phyloP scores from a whole-genome alignment of 1,284 basidiomycete species.

The Hypsizygus ulmarius region DNA sequence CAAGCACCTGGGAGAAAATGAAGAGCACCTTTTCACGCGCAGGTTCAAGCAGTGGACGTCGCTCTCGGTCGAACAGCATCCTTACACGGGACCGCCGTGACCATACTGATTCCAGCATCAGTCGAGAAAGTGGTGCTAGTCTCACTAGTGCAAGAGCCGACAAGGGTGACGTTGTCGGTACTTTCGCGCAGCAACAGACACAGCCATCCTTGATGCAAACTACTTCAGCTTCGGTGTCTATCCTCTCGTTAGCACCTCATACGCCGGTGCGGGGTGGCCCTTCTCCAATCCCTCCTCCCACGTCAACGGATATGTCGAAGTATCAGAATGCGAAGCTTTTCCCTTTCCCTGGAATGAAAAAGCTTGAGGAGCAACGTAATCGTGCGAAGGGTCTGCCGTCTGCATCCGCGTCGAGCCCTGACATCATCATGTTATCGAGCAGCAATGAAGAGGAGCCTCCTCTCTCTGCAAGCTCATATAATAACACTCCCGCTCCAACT shows the following conservation, averaged over 20 bases:
- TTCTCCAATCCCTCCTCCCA: conserved; percentile 69
- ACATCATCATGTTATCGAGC: conserved; percentile 46
- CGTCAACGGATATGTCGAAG: conserved; percentile 51
- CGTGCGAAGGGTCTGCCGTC: conserved; percentile 49
- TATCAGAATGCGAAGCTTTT: conserved; percentile 82
- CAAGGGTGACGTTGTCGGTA: conserved; percentile 42
- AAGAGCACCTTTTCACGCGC: conserved; percentile 60
- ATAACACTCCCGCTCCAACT: conserved; percentile 48
- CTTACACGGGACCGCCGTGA: conserved; percentile 60
- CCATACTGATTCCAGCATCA: conserved; percentile 67
- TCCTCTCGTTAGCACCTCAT: conserved; percentile 55
- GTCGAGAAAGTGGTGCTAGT: conserved; percentile 73
- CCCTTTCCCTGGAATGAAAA: conserved; percentile 84
- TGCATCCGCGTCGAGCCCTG: conserved; percentile 61
- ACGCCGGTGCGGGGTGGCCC: conserved; percentile 51
- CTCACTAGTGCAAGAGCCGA: conserved; percentile 57
- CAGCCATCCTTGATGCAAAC: conserved; percentile 53
- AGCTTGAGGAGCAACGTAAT: conserved; percentile 69
- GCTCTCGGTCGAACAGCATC: conserved; percentile 76
- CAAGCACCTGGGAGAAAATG: conserved; percentile 68
- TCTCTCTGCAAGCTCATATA: conserved; percentile 45
- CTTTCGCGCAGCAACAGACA: conserved; percentile 37
- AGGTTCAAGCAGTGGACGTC: conserved; percentile 61
- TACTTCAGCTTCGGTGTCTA: conserved; percentile 63
- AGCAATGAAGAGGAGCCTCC: conserved; percentile 45